These are phyloP conservation scores for Chrysoporthe deuterocubensis DNA, from an alignment of 2,329 filamentous ascomycete species.

Conservation along the genomic window DNA sequence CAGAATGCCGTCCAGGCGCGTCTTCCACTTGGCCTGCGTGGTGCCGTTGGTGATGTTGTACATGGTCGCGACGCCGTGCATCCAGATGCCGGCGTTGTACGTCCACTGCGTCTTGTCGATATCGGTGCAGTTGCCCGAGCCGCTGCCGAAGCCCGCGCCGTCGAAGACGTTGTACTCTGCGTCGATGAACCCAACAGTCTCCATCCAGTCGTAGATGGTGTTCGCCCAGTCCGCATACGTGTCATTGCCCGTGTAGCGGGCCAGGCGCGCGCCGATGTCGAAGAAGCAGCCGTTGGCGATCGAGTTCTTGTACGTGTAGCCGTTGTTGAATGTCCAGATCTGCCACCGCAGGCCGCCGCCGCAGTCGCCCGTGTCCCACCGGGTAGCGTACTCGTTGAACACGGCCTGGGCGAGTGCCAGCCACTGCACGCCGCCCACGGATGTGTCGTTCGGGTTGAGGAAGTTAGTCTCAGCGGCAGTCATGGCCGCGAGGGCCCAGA, in stretches of 20 bases:
- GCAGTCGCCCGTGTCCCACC: constrained; percentile 71
- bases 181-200: constrained; percentile 48
- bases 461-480: constrained; percentile 72
- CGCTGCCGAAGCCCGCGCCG: constrained; percentile 47
- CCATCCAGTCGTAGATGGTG: constrained; percentile 59
- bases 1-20: constrained; percentile 58
- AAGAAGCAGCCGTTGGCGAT: constrained; percentile 55
- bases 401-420: constrained; percentile 75
- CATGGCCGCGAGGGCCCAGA: constrained; percentile 74
- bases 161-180: constrained; percentile 51
- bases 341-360: constrained; percentile 81
- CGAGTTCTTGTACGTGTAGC: constrained; percentile 60
- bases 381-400: constrained; percentile 77
- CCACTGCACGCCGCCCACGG: constrained; percentile 62
- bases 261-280: constrained; percentile 60
- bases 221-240: constrained; percentile 67
- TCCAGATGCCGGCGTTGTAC: constrained; percentile 53
- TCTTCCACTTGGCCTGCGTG: constrained; percentile 57
- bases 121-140: constrained; percentile 44
- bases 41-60: constrained; percentile 55
- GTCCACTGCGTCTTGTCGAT: constrained; percentile 55
- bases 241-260: constrained; percentile 64
- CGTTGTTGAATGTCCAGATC: constrained; percentile 81
- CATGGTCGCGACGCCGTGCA: constrained; percentile 48
- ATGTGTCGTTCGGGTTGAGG: constrained; percentile 51